These are phyloP conservation scores for sunflower (Helianthus annuus) DNA, from an alignment of 129 eudicot genomes.

Conservation along the genomic window HanXRQr2.0-SUNRISE NC_035433.2:133762453-133762952, in stretches of 20 bases:
- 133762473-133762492: too few relatives aligned
- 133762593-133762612: background rate
- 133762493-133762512: too few relatives aligned
- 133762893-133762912: conserved; percentile 74
- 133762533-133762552: background rate
- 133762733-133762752: background rate
- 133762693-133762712: background rate
- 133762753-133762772: background rate
- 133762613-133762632: background rate
- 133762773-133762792: conserved; percentile 1
- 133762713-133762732: background rate
- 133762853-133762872: conserved; percentile 70
- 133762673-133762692: background rate
- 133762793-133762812: conserved; percentile 6
- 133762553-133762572: background rate
- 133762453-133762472: too few relatives aligned
- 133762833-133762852: conserved; percentile 71
- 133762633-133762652: background rate
- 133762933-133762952: conserved; percentile 71
- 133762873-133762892: conserved; percentile 88
- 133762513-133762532: background rate
- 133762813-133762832: conserved; percentile 90
- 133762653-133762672: too few relatives aligned
- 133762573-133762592: too few relatives aligned
- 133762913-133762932: conserved; percentile 89